Percentiles rank a stretch among this genome's conserved stretches.
Evolutionary conservation across 805 yeast species (phyloP).

Genomic region (Ogataea wickerhamii): DNA sequence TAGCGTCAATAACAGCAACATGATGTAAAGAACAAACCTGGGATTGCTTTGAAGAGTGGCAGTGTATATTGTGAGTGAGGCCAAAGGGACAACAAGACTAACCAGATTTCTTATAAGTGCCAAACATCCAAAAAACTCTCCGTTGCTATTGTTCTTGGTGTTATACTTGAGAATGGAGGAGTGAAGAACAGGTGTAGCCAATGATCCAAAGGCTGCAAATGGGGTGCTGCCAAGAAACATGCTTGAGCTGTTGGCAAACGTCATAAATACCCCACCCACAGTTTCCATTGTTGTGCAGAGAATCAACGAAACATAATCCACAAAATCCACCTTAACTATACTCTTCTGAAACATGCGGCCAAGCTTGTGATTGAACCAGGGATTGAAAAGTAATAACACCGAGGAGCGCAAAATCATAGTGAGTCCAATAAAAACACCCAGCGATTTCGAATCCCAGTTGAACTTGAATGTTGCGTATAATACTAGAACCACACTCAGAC

Average conservation of each 20-base stretch:
- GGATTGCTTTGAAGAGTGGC: slow-evolving; percentile 39
- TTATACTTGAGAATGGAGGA: slow-evolving; percentile 59
- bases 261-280: slow-evolving; percentile 35
- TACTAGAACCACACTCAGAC: slow-evolving; percentile 40
- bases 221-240: slow-evolving; percentile 34
- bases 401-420: slow-evolving; percentile 48
- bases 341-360: slow-evolving; percentile 34
- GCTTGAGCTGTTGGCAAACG: slow-evolving; percentile 29
- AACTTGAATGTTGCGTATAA: slow-evolving; percentile 53
- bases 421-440: slow-evolving; percentile 55
- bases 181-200: slow-evolving; percentile 56
- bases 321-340: slow-evolving; percentile 46
- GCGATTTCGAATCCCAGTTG: slow-evolving; percentile 49
- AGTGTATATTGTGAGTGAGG: slow-evolving; percentile 46
- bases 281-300: slow-evolving; percentile 38
- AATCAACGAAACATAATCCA: slow-evolving; percentile 24
- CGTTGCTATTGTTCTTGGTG: slow-evolving; percentile 50
- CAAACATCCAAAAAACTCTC: slow-evolving; percentile 71
- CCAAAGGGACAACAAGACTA: slow-evolving; percentile 46
- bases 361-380: slow-evolving; percentile 40
- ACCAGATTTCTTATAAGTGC: slow-evolving; percentile 54
- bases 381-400: slow-evolving; percentile 49
- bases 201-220: slow-evolving; percentile 45
- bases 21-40: slow-evolving; percentile 33
- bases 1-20: slow-evolving; percentile 4